phyloP scores from a whole-genome alignment of 225 moss, liverwort and hornwort genomes.

The Sphagnum tenellum region DNA sequence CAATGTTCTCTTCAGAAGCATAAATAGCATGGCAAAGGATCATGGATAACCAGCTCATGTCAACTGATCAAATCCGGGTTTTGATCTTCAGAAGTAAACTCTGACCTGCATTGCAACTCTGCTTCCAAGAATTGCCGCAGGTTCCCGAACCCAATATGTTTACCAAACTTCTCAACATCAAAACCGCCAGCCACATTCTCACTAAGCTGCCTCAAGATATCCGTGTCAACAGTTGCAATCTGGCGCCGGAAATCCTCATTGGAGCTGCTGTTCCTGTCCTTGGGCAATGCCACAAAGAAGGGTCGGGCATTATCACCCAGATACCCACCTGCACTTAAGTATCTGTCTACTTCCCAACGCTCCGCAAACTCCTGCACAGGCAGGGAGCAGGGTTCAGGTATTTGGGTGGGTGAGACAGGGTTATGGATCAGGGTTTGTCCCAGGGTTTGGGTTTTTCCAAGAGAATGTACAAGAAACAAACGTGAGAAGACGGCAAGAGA shows the following conservation, averaged over 20 bases:
- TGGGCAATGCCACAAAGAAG: slow-evolving; percentile 85
- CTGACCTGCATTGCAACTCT: slow-evolving; percentile 68
- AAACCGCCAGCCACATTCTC: slow-evolving; percentile 66
- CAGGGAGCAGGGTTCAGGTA: background rate
- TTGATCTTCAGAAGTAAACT: background rate
- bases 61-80: too few species aligned
- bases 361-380: slow-evolving; percentile 55
- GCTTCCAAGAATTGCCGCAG: slow-evolving; percentile 50
- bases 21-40: too few species aligned
- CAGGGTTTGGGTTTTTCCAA: too few species aligned
- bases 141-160: slow-evolving; percentile 68
- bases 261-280: slow-evolving; percentile 36
- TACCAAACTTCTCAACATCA: slow-evolving; percentile 75
- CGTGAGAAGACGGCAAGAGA: too few species aligned
- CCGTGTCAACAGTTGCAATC: slow-evolving; percentile 54
- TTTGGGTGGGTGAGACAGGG: background rate
- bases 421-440: background rate
- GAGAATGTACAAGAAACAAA: too few species aligned
- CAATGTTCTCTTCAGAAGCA: too few species aligned
- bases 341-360: slow-evolving; percentile 85
- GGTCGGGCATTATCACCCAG: slow-evolving; percentile 70
- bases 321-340: slow-evolving; percentile 70
- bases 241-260: slow-evolving; percentile 75
- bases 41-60: too few species aligned
- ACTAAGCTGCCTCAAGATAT: slow-evolving; percentile 49